These are phyloP conservation scores for Acacia crassicarpa DNA, from an alignment of 306 rosid species.

Conservation along the genomic window DNA sequence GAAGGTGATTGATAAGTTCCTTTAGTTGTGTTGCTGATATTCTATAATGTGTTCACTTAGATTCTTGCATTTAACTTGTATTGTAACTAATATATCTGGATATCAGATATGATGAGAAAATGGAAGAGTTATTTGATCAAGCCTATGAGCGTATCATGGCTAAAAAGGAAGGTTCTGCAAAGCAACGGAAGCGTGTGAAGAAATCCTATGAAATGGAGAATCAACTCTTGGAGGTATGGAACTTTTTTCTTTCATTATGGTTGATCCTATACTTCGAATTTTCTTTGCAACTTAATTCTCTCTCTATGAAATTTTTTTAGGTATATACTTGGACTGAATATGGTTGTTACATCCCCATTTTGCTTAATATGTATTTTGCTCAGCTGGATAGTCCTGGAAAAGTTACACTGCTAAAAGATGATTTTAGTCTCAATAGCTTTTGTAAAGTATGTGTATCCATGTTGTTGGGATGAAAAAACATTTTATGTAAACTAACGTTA, in stretches of 20 bases:
- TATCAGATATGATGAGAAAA: constrained; percentile 73
- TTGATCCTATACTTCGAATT: background rate
- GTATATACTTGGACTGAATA: background rate
- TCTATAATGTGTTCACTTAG: constrained; percentile 13
- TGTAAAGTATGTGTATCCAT: background rate
- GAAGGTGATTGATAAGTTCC: constrained; percentile 58
- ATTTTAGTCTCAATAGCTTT: background rate
- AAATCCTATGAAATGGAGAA: constrained; percentile 49
- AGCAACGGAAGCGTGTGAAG: constrained; percentile 80
- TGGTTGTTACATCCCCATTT: background rate
- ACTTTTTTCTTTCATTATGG: background rate
- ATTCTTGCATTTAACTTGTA: background rate
- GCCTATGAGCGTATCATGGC: constrained; percentile 77
- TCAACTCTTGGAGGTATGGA: constrained; percentile 70
- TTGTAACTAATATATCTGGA: constrained; percentile 22
- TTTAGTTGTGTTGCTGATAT: constrained; percentile 7
- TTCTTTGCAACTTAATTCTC: background rate
- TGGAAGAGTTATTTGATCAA: constrained; percentile 74
- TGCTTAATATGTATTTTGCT: background rate
- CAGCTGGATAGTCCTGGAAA: background rate
- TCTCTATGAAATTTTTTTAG: background rate
- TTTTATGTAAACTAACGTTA: background rate
- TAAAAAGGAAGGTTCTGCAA: constrained; percentile 76
- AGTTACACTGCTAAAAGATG: background rate
- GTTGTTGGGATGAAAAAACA: constrained; percentile 10